Evolutionary conservation across 495 filamentous ascomycete genomes (phyloP), one percentile per base, ranked within the genome.

Genomic region (Penicillium simplicissimum): DNA sequence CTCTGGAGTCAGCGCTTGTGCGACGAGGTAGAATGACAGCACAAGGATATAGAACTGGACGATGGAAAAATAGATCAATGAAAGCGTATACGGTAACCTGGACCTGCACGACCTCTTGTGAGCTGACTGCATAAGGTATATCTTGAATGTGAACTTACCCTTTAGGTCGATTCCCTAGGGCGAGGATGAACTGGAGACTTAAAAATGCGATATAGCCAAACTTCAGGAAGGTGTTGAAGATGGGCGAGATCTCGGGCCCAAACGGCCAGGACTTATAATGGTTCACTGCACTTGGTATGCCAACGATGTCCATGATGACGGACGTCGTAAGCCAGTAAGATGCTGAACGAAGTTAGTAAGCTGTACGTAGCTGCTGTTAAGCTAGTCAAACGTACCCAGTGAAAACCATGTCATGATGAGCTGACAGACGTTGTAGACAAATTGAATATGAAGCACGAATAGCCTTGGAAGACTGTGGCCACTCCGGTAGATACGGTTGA

Each of bases 251-350:
- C 3, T 70, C 80, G 65, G 88, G 84, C 45, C 92, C 92, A 65
- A 96, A 96, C 0, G 93, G 93, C 58, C 74, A 74, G 3, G 77
- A 69, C 73, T 77, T 54, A 70, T 52, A 7, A 33, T 55, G 53
- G 58, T 82, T 70, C 58, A 79, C 71, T 1, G 71, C 62, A 45
- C 71, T 74, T 65, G 85, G 87, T 13, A 70, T 82, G 66, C 92
- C 91, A 67, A 96, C 92, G 43, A 97, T 85, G 73, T 94, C 86
- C 89, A 96, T 92, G 70, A 97, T 94, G 73, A 96, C 88, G 25
- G 83, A 85, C n/a, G 90, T 96, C n/a, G 93, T 96, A 48, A 97
- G 82, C 83, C 88, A 97, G 83, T 92, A 97, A 36, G 88, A 82
- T 33, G 87, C 86, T 85, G 55, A 38, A 21, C 8, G 23, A 43